Base-by-base conservation (phyloP, 2,329 filamentous ascomycete genomes). In the Fusarium dlaminii region DNA sequence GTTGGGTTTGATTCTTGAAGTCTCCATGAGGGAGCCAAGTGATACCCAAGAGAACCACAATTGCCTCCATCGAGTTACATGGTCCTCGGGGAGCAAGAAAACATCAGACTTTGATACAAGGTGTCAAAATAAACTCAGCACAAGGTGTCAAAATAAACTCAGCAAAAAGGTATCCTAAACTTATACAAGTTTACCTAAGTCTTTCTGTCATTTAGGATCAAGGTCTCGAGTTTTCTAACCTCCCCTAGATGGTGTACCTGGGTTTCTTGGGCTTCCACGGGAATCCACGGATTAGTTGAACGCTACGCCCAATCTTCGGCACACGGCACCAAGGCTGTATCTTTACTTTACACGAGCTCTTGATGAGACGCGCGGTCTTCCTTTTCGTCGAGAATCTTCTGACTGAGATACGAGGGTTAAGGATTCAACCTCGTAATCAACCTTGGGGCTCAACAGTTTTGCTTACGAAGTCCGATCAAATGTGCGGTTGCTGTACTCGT, bases 11-110 rank as follows among this genome's bases (percentile, higher is more conserved):
- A 70, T 62, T 56, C 55, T 57, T 63, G 36, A 56, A 37, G 54
- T 46, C 14, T n/a, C 40, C 30, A 59, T 73, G 72, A 75, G 72
- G 72, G 59, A 74, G 72, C 72, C 72, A 52, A 70, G 48, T 42
- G 45, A 68, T 62, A 60, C 61, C 60, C 42, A 66, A 55, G 54
- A 57, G 63, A 57, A 61, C 64, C 52, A 63, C 43, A 51, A 30
- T 73, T 57, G 43, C 34, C 55, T 39, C 63, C 29, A 48, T 74
- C 42, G 34, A 39, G 52, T 71, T 62, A 61, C 57, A 54, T 49
- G 63, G n/a, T n/a, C n/a, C n/a, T n/a, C n/a, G n/a, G n/a, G n/a
- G n/a, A n/a, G n/a, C n/a, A n/a, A n/a, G n/a, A n/a, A n/a, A n/a
- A n/a, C n/a, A n/a, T n/a, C n/a, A n/a, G n/a, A n/a, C n/a, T n/a